phyloP scores from a whole-genome alignment of 768 basidiomycete genomes.

The Nevesoporus exiguus region DNA sequence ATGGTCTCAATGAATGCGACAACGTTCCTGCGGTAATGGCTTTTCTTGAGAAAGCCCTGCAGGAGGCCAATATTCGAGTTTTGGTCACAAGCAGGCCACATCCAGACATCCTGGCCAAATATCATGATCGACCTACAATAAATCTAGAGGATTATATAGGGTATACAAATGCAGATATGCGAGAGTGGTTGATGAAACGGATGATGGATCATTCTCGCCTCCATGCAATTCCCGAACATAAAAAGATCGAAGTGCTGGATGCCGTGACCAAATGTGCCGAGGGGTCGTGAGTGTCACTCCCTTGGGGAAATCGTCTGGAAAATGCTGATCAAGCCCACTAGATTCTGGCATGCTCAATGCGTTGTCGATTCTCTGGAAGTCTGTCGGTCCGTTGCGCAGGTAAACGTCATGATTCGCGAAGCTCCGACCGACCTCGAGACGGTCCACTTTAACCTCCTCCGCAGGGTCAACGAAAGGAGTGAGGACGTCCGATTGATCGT shows the following conservation, averaged over 20 bases:
- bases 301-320: background rate
- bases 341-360: conserved; percentile 31
- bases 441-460: conserved; percentile 22
- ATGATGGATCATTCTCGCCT: conserved; percentile 25
- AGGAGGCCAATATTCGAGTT: conserved; percentile 23
- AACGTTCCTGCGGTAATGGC: conserved; percentile 15
- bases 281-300: conserved; percentile 20
- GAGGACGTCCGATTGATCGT: conserved; percentile 25
- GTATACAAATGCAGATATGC: conserved; percentile 21
- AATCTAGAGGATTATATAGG: conserved; percentile 23
- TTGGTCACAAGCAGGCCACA: conserved; percentile 25
- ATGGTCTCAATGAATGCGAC: conserved; percentile 28
- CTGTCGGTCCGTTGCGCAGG: conserved; percentile 25
- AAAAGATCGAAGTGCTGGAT: conserved; percentile 22
- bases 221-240: conserved; percentile 19
- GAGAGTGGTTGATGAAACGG: conserved; percentile 23
- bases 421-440: conserved; percentile 20
- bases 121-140: conserved; percentile 19
- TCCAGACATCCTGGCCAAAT: conserved; percentile 13
- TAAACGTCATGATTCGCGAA: conserved; percentile 18
- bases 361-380: conserved; percentile 24
- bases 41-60: conserved; percentile 24
- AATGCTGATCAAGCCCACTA: conserved; percentile 3
- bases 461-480: conserved; percentile 20
- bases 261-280: conserved; percentile 2